phyloP scores from a whole-genome alignment of 805 yeast species.

The Candida methanosorbosa region DNA sequence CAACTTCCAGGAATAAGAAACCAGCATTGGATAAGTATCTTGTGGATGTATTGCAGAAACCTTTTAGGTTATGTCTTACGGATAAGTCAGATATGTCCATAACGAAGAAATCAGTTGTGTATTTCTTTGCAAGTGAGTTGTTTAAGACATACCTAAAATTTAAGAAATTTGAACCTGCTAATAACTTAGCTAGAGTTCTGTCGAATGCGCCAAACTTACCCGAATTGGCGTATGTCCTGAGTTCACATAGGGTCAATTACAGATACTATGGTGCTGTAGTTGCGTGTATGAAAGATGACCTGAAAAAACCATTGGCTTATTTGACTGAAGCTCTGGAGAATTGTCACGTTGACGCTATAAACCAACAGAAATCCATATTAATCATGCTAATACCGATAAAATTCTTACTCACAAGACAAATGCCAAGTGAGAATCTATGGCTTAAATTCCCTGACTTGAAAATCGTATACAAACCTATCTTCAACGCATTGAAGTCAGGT shows the following conservation, averaged over 20 bases:
- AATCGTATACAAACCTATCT: slow-evolving; percentile 36
- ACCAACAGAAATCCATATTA: slow-evolving; percentile 39
- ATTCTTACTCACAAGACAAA: slow-evolving; percentile 35
- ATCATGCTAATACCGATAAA: slow-evolving; percentile 56
- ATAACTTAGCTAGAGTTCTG: slow-evolving; percentile 64
- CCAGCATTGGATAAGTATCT: slow-evolving; percentile 15
- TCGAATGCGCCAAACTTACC: slow-evolving; percentile 52
- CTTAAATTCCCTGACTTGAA: slow-evolving; percentile 30
- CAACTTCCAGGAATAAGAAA: slow-evolving; percentile 4
- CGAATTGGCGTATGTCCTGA: slow-evolving; percentile 30
- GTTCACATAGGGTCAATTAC: slow-evolving; percentile 49
- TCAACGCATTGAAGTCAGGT: slow-evolving; percentile 43
- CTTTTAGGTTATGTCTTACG: slow-evolving; percentile 70
- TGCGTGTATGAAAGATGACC: slow-evolving; percentile 57
- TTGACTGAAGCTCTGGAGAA: slow-evolving; percentile 39
- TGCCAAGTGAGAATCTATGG: slow-evolving; percentile 38
- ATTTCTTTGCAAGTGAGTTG: slow-evolving; percentile 61
- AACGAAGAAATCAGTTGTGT: slow-evolving; percentile 57
- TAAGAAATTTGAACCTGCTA: slow-evolving; percentile 63
- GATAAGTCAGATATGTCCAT: slow-evolving; percentile 54
- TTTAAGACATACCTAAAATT: slow-evolving; percentile 62
- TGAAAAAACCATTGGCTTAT: slow-evolving; percentile 38
- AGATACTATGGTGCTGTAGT: slow-evolving; percentile 64
- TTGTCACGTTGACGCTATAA: slow-evolving; percentile 19
- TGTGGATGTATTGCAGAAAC: slow-evolving; percentile 43